Evolutionary conservation across 257 asterid species (phyloP).

Genomic region (Solanum commersonii): DNA sequence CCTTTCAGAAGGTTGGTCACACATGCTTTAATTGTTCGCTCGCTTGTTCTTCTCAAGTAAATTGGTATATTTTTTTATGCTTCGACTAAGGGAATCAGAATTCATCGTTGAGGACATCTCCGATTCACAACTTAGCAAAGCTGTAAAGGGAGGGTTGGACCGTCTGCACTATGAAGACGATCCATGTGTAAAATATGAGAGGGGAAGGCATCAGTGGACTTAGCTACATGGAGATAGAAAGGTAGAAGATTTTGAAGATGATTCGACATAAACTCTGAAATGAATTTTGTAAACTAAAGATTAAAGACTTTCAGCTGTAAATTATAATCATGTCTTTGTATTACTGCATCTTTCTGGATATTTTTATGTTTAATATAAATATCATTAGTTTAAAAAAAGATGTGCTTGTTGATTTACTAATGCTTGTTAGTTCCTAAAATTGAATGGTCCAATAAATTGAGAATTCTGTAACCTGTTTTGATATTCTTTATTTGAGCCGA

Average conservation of each 20-base stretch:
- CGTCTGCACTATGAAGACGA: slow-evolving; percentile 90
- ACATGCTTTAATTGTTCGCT: background rate
- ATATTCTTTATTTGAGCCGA: too few species aligned
- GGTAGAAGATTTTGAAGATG: slow-evolving; percentile 95
- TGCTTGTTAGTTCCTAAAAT: too few species aligned
- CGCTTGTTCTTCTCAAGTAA: background rate
- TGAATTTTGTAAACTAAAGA: background rate
- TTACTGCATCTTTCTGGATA: background rate
- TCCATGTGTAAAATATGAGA: slow-evolving; percentile 58
- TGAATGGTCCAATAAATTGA: too few species aligned
- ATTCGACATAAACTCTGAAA: slow-evolving; percentile 41
- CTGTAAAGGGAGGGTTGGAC: slow-evolving; percentile 88
- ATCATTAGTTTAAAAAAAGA: too few species aligned
- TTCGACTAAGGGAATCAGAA: slow-evolving; percentile 45
- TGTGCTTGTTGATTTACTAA: too few species aligned
- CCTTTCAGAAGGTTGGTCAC: background rate
- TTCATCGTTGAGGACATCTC: slow-evolving; percentile 78
- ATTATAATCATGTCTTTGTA: background rate
- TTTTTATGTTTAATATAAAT: background rate
- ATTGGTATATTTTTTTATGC: background rate
- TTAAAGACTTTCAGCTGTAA: background rate
- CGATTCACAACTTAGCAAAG: slow-evolving; percentile 82
- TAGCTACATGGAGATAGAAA: slow-evolving; percentile 80
- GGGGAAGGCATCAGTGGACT: slow-evolving; percentile 65
- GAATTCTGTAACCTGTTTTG: too few species aligned